A percentile compares a stretch with the other conserved stretches of the same genome.
Evolutionary conservation across 2,329 filamentous ascomycete species (phyloP).

Genomic region (Clarireedia homoeocarpa): DNA sequence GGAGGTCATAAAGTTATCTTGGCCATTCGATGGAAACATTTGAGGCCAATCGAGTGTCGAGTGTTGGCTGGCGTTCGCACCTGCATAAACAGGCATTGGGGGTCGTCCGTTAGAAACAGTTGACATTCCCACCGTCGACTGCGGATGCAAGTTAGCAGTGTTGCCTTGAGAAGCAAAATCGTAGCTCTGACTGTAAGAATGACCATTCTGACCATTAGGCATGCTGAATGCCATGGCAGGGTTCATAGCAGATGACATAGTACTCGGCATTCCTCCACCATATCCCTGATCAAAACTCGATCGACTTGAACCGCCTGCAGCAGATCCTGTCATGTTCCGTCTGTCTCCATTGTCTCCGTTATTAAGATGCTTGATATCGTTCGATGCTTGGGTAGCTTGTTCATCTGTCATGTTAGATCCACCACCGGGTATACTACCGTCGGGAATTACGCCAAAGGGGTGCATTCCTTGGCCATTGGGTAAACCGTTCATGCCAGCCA

Average conservation of each 20-base stretch:
- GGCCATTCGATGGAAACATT: slow-evolving; percentile 69
- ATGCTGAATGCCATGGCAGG: slow-evolving; percentile 56
- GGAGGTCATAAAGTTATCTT: slow-evolving; percentile 52
- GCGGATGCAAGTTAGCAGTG: slow-evolving; percentile 24
- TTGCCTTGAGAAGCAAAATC: slow-evolving; percentile 29
- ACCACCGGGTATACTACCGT: slow-evolving; percentile 27
- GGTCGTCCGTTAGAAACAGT: slow-evolving; percentile 32
- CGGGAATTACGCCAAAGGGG: slow-evolving; percentile 48
- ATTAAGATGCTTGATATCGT: slow-evolving; percentile 51
- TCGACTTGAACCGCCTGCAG: slow-evolving; percentile 40
- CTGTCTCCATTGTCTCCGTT: slow-evolving; percentile 49
- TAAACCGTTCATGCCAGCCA: slow-evolving; percentile 29
- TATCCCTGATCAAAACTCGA: slow-evolving; percentile 46
- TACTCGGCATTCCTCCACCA: slow-evolving; percentile 47
- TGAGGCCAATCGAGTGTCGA: slow-evolving; percentile 65
- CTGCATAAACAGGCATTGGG: slow-evolving; percentile 39
- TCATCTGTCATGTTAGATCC: slow-evolving; percentile 45
- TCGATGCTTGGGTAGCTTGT: slow-evolving; percentile 44
- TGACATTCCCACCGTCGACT: slow-evolving; percentile 21
- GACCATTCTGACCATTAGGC: slow-evolving; percentile 52
- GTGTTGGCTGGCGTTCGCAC: slow-evolving; percentile 49
- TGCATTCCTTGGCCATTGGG: slow-evolving; percentile 47
- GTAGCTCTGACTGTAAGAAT: slow-evolving; percentile 31
- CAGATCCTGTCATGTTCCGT: slow-evolving; percentile 46
- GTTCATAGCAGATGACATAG: slow-evolving; percentile 55